phyloP scores from a whole-genome alignment of 257 asterid genomes.

The Fraxinus excelsior region DNA sequence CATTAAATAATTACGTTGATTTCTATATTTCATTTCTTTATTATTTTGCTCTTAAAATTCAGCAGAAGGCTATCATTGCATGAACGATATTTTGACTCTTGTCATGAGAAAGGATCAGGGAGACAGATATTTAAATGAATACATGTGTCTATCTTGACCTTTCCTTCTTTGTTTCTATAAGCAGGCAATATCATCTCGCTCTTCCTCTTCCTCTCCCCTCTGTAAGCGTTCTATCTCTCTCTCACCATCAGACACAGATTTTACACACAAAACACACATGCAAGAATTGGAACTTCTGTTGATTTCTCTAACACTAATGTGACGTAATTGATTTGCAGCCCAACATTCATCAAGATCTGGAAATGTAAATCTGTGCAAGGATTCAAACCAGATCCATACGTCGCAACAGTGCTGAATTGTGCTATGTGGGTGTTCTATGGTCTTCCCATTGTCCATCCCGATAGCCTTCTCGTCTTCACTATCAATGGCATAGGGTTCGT shows the following conservation, averaged over 20 bases:
- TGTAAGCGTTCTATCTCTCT: conserved; percentile 38
- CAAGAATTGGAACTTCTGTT: neutral
- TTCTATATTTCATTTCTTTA: too few species aligned
- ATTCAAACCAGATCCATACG: conserved; percentile 52
- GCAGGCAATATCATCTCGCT: conserved; percentile 69
- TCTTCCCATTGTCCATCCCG: conserved; percentile 64
- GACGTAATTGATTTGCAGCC: conserved; percentile 40
- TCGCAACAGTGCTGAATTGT: conserved; percentile 58
- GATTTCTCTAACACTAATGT: neutral
- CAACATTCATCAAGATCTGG: conserved; percentile 53
- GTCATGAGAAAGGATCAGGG: too few species aligned
- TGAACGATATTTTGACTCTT: too few species aligned
- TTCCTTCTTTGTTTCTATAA: conserved; percentile 3
- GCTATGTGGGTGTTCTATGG: conserved; percentile 74
- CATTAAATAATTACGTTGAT: too few species aligned
- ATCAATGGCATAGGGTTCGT: conserved; percentile 59
- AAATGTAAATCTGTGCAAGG: conserved; percentile 53
- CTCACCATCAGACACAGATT: neutral
- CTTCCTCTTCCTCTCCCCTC: conserved; percentile 57
- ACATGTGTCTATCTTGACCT: neutral
- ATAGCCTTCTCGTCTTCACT: conserved; percentile 61
- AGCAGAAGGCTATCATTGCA: too few species aligned
- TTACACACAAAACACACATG: neutral
- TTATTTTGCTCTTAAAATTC: too few species aligned
- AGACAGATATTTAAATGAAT: neutral